Percentiles rank a stretch among this genome's conserved stretches.
phyloP scores from a whole-genome alignment of 768 basidiomycete genomes.

The Agrocybe pediades region DNA sequence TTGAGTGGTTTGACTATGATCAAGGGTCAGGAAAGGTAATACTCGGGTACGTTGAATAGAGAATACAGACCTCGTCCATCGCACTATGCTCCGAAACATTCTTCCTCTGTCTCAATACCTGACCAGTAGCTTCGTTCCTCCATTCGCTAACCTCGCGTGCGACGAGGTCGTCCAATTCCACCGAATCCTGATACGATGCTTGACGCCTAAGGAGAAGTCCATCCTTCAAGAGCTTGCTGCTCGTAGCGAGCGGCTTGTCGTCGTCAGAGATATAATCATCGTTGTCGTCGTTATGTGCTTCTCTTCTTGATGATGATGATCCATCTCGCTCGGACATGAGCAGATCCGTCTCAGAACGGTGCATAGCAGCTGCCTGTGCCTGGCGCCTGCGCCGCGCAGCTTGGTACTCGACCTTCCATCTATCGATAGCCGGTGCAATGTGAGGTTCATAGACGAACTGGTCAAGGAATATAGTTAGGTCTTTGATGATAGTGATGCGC shows the following conservation, averaged over 20 bases:
- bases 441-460: slow-evolving; percentile 75
- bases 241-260: slow-evolving; percentile 8
- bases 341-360: slow-evolving; percentile 13
- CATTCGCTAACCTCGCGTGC: slow-evolving; percentile 54
- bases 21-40: background rate
- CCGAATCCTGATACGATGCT: slow-evolving; percentile 11
- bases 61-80: slow-evolving; percentile 48
- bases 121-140: slow-evolving; percentile 43
- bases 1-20: slow-evolving; percentile 43
- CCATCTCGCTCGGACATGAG: slow-evolving; percentile 22
- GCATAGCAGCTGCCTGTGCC: slow-evolving; percentile 4
- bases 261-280: slow-evolving; percentile 21
- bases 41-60: slow-evolving; percentile 2
- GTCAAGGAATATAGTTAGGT: slow-evolving; percentile 5
- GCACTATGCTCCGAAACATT: slow-evolving; percentile 26
- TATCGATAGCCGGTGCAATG: slow-evolving; percentile 61
- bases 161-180: slow-evolving; percentile 57
- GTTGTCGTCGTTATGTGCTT: slow-evolving; percentile 13
- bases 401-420: slow-evolving; percentile 42
- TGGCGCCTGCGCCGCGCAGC: slow-evolving; percentile 23
- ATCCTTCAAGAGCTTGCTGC: slow-evolving; percentile 10
- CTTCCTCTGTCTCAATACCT: slow-evolving; percentile 33
- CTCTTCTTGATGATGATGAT: slow-evolving; percentile 9
- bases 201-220: slow-evolving; percentile 16
- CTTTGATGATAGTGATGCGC: too few species aligned